Conservation (phyloP, 306 rosid genomes). For the Sindora glabra region DNA sequence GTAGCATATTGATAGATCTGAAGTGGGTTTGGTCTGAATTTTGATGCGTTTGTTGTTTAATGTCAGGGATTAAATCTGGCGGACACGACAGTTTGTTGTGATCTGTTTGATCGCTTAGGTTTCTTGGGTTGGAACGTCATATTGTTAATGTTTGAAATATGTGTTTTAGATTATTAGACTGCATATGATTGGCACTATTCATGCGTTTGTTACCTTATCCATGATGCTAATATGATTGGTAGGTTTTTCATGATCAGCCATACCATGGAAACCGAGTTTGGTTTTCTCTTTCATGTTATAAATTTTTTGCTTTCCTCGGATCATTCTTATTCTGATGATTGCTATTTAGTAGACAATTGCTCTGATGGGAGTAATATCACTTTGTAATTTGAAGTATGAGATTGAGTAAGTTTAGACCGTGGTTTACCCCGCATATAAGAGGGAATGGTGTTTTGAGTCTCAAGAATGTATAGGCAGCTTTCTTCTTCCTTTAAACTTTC, state of each 20-base stretch:
- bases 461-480: neutral
- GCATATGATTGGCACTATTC: neutral
- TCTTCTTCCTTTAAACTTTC: neutral
- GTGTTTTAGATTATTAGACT: neutral
- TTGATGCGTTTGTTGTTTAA: neutral
- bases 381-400: neutral
- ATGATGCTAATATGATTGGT: neutral
- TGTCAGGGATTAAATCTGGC: slow-evolving; percentile 23
- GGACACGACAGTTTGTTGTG: slow-evolving; percentile 15
- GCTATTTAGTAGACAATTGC: too few relatives aligned
- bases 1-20: slow-evolving; percentile 20
- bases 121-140: too few relatives aligned
- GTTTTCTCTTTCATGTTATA: neutral
- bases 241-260: neutral
- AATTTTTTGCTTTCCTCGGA: neutral
- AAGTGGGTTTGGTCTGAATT: slow-evolving; percentile 3
- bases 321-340: neutral
- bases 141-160: neutral
- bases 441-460: neutral
- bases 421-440: neutral
- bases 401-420: neutral
- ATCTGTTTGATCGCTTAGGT: neutral
- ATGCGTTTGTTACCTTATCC: neutral
- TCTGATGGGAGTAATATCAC: neutral
- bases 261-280: neutral